Evolutionary conservation across 208 protist species (phyloP).

Genomic region (Porcisia deanei): DNA sequence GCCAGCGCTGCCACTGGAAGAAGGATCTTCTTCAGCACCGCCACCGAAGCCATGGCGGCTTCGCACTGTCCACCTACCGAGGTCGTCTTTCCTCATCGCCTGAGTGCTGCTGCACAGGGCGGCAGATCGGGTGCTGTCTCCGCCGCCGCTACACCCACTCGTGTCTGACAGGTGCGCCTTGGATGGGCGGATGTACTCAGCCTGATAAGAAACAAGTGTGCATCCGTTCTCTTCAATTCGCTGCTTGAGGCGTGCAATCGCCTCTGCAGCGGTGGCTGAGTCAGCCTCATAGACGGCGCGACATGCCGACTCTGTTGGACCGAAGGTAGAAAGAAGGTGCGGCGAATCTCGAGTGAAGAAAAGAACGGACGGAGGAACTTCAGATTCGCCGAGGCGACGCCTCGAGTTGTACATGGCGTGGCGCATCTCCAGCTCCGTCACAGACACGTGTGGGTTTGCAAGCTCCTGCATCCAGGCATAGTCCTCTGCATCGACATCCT

Average conservation of each 20-base stretch:
- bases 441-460: conserved; percentile 60
- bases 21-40: neutral
- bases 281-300: conserved; percentile 63
- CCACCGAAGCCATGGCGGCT: conserved; percentile 17
- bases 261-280: conserved; percentile 31
- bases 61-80: conserved; percentile 26
- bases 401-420: conserved; percentile 78
- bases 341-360: conserved; percentile 80
- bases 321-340: conserved; percentile 47
- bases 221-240: conserved; percentile 36
- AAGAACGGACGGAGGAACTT: conserved; percentile 38
- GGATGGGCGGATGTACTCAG: conserved; percentile 29
- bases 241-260: conserved; percentile 41
- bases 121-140: neutral
- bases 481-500: conserved; percentile 67
- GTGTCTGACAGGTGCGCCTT: neutral
- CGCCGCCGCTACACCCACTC: neutral
- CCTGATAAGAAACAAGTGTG: conserved; percentile 51
- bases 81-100: conserved; percentile 26
- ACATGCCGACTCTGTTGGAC: conserved; percentile 18
- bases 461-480: conserved; percentile 67
- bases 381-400: conserved; percentile 28
- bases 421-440: conserved; percentile 96
- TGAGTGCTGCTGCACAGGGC: conserved; percentile 3
- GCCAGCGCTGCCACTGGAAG: neutral